Evolutionary conservation across 371 early-diverging fungal species (phyloP), one percentile per base, ranked within the genome.

Genomic region (Zopfochytrium polystomum): DNA sequence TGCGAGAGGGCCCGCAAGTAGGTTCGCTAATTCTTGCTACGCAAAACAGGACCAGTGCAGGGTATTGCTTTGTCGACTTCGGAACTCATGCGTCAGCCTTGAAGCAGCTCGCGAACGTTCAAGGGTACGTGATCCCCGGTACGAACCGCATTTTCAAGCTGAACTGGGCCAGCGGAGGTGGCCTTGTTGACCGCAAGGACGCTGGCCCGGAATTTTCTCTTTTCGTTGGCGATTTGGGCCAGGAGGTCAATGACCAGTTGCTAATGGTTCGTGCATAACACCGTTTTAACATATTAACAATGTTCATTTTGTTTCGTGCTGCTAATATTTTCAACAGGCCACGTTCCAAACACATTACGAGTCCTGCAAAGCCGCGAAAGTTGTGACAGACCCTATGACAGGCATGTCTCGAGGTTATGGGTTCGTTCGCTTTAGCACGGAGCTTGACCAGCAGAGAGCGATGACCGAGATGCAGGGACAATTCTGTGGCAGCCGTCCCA

Each of bases 81-180:
- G n/a, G n/a, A n/a, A n/a, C n/a, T n/a, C n/a, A n/a, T n/a, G n/a
- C n/a, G n/a, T n/a, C n/a, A n/a, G n/a, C n/a, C n/a, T n/a, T n/a
- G n/a, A n/a, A n/a, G n/a, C n/a, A n/a, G n/a, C n/a, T n/a, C n/a
- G n/a, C n/a, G n/a, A n/a, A n/a, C n/a, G n/a, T n/a, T n/a, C n/a
- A n/a, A n/a, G n/a, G n/a, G n/a, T n/a, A n/a, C n/a, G n/a, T n/a
- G n/a, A n/a, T n/a, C n/a, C n/a, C n/a, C n/a, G n/a, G n/a, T n/a
- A n/a, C n/a, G n/a, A n/a, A n/a, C n/a, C n/a, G n/a, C n/a, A n/a
- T n/a, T n/a, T n/a, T n/a, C n/a, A 82, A 85, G 47, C 82, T 93
- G 32, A 93, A 93, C 72, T 90, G 92, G 92, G 90, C 92, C 20
- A 77, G 84, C 6, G 90, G 92, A 33, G 87, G 86, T 43, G 85